Evolutionary conservation across 1,284 basidiomycete species (phyloP).

Genomic region (Rhodofomes roseus): DNA sequence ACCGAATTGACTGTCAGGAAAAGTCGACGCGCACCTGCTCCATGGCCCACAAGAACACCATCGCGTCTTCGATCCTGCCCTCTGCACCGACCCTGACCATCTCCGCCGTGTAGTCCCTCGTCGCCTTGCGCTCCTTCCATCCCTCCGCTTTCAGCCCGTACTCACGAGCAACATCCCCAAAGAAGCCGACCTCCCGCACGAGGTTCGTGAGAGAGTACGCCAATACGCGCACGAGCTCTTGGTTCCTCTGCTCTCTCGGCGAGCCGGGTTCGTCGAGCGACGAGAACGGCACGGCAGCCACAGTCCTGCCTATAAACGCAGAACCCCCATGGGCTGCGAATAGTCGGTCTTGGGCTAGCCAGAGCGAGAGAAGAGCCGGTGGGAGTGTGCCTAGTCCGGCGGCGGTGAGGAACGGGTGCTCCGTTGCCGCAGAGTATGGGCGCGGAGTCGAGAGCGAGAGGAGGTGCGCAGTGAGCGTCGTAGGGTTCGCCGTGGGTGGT

Average conservation of each 20-base stretch:
- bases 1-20: no score
- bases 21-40: slow-evolving; percentile 45
- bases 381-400: slow-evolving; percentile 51
- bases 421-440: slow-evolving; percentile 44
- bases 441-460: slow-evolving; percentile 30
- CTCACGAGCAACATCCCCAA: slow-evolving; percentile 45
- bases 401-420: slow-evolving; percentile 52
- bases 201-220: slow-evolving; percentile 52
- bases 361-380: slow-evolving; percentile 44
- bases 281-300: slow-evolving; percentile 49
- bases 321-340: slow-evolving; percentile 69
- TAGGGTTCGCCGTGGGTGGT: background rate
- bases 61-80: slow-evolving; percentile 54
- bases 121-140: slow-evolving; percentile 57
- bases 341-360: slow-evolving; percentile 65
- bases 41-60: slow-evolving; percentile 78
- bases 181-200: slow-evolving; percentile 60
- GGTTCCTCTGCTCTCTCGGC: slow-evolving; percentile 33
- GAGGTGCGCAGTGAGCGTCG: slow-evolving; percentile 31
- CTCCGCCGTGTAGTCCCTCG: slow-evolving; percentile 67
- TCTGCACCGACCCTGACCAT: slow-evolving; percentile 51
- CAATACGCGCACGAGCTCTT: slow-evolving; percentile 46
- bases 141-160: slow-evolving; percentile 42
- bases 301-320: slow-evolving; percentile 54
- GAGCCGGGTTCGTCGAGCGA: slow-evolving; percentile 30